A percentile compares a stretch with the other conserved stretches of the same genome.
Evolutionary conservation across 768 basidiomycete species (phyloP).

Genomic region (Pseudohyphozyma bogoriensis): DNA sequence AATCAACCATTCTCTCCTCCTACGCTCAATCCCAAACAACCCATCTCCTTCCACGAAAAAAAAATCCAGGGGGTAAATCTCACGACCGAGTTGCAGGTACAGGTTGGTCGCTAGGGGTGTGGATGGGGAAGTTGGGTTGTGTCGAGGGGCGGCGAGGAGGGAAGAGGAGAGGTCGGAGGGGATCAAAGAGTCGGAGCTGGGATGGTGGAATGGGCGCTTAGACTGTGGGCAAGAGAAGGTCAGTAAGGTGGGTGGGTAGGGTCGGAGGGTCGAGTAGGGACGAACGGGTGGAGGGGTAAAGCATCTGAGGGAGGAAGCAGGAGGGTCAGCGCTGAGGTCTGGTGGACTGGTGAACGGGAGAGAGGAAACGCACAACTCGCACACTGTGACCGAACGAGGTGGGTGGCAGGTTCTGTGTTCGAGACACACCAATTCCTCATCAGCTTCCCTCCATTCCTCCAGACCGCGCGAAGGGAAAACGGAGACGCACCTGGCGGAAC

Average conservation of each 20-base stretch:
- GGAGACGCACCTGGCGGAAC: conserved; percentile 47
- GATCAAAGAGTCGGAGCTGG: no score
- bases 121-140: no score
- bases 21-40: no score
- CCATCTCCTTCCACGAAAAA: no score
- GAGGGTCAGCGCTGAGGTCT: not conserved
- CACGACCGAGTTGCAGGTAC: no score
- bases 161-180: no score
- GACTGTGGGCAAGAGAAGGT: not conserved
- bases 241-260: not conserved
- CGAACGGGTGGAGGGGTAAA: conserved; percentile 67
- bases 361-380: conserved; percentile 56
- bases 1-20: no score
- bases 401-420: conserved; percentile 91
- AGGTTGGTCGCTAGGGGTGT: no score
- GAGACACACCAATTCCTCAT: conserved; percentile 37
- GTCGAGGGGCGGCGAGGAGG: no score
- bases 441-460: not conserved
- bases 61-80: no score
- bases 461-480: not conserved
- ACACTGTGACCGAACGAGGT: conserved; percentile 85
- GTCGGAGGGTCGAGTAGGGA: conserved; percentile 42
- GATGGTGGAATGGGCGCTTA: no score
- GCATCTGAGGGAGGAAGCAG: conserved; percentile 52
- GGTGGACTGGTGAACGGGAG: not conserved